Conservation (phyloP, 768 basidiomycete genomes). For the Lyophyllum semitale region DNA sequence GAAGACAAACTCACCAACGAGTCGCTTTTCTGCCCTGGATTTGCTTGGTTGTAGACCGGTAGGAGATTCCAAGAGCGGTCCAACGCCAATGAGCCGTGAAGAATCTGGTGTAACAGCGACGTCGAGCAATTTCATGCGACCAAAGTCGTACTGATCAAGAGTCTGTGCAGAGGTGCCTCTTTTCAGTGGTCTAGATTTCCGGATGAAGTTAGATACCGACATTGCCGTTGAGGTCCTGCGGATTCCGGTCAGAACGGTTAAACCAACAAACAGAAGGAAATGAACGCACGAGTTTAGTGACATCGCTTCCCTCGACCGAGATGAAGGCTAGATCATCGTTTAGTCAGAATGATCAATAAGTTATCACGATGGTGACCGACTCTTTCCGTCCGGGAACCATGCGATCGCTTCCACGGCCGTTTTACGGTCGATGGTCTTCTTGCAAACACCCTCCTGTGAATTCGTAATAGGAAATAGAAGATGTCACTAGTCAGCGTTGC, state of each 20-base stretch:
- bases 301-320: constrained; percentile 66
- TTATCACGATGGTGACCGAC: constrained; percentile 29
- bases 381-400: constrained; percentile 68
- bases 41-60: constrained; percentile 68
- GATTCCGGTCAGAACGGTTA: constrained; percentile 5
- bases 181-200: not conserved
- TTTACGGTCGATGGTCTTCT: constrained; percentile 60
- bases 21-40: constrained; percentile 71
- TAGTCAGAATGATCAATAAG: not conserved
- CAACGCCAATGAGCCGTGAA: constrained; percentile 66
- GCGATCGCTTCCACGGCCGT: constrained; percentile 60
- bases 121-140: constrained; percentile 66
- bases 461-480: constrained; percentile 6
- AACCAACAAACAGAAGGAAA: not conserved
- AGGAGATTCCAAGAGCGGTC: constrained; percentile 63
- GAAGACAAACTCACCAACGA: constrained; percentile 52
- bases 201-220: constrained; percentile 28
- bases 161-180: constrained; percentile 33
- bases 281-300: constrained; percentile 56
- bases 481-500: constrained; percentile 2
- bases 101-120: constrained; percentile 71
- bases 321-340: constrained; percentile 53
- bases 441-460: constrained; percentile 66
- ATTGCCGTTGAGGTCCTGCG: constrained; percentile 60
- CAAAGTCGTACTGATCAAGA: constrained; percentile 58